phyloP scores from a whole-genome alignment of 1,139 yeast genomes.

The Yamadazyma triangularis region DNA sequence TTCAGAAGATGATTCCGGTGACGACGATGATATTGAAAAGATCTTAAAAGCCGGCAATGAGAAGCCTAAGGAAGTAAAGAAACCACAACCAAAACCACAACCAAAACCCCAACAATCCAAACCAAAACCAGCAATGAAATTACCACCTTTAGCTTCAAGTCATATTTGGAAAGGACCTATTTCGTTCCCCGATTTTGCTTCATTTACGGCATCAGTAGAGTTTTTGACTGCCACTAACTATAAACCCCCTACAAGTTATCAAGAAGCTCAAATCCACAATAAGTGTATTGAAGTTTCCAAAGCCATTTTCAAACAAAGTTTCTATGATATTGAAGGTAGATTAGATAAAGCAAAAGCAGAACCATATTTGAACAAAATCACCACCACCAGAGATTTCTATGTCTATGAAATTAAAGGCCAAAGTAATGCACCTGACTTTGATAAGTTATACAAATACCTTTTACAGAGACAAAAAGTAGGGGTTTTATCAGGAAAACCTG shows the following conservation, averaged over 20 bases:
- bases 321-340: conserved; percentile 59
- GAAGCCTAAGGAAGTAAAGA: no score
- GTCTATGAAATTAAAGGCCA: conserved; percentile 37
- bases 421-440: conserved; percentile 27
- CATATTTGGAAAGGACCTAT: conserved; percentile 54
- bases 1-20: conserved; percentile 9
- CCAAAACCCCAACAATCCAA: background rate
- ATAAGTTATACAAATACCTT: conserved; percentile 52
- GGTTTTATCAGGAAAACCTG: conserved; percentile 49
- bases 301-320: conserved; percentile 24
- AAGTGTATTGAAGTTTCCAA: conserved; percentile 25
- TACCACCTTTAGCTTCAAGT: conserved; percentile 13
- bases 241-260: conserved; percentile 21
- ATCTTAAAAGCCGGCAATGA: conserved; percentile 6
- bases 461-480: conserved; percentile 51
- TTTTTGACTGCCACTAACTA: conserved; percentile 38
- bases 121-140: conserved; percentile 2
- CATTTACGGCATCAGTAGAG: conserved; percentile 40
- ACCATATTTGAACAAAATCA: conserved; percentile 49
- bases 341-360: conserved; percentile 53
- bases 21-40: conserved; percentile 19
- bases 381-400: conserved; percentile 46
- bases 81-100: background rate
- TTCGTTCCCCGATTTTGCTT: conserved; percentile 51
- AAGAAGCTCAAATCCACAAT: conserved; percentile 18